Conservation (phyloP, 148 eudicot genomes). For the Selenicereus undatus region DNA sequence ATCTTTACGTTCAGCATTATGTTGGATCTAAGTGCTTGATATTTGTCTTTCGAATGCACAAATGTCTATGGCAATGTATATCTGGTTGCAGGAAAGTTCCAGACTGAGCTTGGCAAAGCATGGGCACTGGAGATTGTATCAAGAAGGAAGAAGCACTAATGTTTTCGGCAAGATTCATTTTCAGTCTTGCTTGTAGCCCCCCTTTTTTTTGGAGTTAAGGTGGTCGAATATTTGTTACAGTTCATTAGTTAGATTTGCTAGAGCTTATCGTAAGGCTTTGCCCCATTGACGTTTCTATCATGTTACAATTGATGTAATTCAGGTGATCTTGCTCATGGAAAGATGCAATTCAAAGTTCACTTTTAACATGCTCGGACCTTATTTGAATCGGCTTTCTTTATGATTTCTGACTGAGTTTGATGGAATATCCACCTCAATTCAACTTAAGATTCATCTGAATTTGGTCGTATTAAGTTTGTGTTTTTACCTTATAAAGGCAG, state of each 20-base stretch:
- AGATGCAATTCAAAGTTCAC: too few species aligned
- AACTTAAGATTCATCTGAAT: too few species aligned
- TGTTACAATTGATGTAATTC: neutral
- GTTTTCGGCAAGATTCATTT: neutral
- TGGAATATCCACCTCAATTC: too few species aligned
- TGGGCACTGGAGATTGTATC: constrained; percentile 88
- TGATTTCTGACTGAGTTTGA: too few species aligned
- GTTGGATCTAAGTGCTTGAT: neutral
- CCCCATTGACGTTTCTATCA: neutral
- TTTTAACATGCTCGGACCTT: too few species aligned
- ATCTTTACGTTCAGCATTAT: neutral
- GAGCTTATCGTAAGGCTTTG: neutral
- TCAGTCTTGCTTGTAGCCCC: neutral
- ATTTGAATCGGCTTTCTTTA: too few species aligned
- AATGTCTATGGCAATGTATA: neutral
- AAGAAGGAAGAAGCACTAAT: constrained; percentile 27
- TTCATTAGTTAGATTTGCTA: neutral
- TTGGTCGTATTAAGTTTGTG: too few species aligned
- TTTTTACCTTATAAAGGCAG: too few species aligned
- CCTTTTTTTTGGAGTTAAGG: neutral
- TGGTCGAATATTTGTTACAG: neutral
- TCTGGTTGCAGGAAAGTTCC: constrained; percentile 66
- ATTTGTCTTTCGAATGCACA: neutral
- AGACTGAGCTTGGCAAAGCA: constrained; percentile 78
- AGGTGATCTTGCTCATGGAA: neutral